Base-by-base conservation (phyloP, 805 yeast species). In the Suhomyces sp. region DNA sequence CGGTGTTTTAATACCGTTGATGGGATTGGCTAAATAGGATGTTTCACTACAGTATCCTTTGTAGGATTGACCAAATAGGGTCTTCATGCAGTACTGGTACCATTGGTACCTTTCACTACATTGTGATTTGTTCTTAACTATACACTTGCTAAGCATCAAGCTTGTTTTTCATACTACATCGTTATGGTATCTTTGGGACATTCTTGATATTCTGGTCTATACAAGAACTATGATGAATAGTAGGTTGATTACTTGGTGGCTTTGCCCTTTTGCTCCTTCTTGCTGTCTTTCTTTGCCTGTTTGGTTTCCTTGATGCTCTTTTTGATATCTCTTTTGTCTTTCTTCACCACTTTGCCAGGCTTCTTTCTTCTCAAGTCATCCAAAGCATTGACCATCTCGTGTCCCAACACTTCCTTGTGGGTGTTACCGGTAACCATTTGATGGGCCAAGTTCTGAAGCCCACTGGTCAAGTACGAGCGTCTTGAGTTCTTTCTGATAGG, bases 391-490 rank as follows among this genome's bases (percentile, higher is more conserved):
- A 78, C 78, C 57, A 81, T 80, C 47, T 79, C 79, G 60, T 83
- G 85, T 0, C 97, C 97, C 63, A 90, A 73, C 48, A 92, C 83
- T 22, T 79, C 74, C 27, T 77, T 73, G 65, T 87, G 93, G 4
- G 88, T 85, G 49, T 80, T 76, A 5, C 65, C 66, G 52, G 83
- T 80, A 6, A 86, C 79, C 61, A 92, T 74, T 63, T 86, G 77
- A 64, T 88, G 92, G 1, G 96, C 97, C 59, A 90, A 71, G 64
- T 89, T 90, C 46, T 79, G 77, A 47, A 86, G 69, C 0, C 96
- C 96, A 65, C 91, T 87, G 22, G 96, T 88, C 54, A 90, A 72
- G 67, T 90, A 90, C 38, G 87, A 85, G 60, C 85, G 78, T 71
- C 96, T 76, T 57, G 79, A 71, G 61, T 83, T 82, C 65, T 82